Evolutionary conservation across 208 protist genomes (phyloP).

Genomic region (Trypanosoma lewisi): DNA sequence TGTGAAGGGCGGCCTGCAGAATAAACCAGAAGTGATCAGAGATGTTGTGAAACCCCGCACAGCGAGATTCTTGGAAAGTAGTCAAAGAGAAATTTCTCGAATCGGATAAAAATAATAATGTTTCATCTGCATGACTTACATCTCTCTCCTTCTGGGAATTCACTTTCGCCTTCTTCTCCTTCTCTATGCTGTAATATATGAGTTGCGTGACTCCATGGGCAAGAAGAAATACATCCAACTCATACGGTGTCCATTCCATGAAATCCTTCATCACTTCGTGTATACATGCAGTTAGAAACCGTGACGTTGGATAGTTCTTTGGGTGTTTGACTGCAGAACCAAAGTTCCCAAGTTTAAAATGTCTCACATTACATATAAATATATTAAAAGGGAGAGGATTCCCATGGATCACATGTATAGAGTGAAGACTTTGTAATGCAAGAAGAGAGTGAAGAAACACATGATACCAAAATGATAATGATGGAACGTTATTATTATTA

Average conservation of each 20-base stretch:
- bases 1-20: constrained; percentile 7
- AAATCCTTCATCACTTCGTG: background rate
- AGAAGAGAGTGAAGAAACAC: constrained; percentile 38
- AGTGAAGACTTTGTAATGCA: constrained; percentile 50
- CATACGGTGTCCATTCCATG: constrained; percentile 21
- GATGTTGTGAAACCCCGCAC: constrained; percentile 10
- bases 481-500: constrained; percentile 11
- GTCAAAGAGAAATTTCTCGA: background rate
- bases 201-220: constrained; percentile 24
- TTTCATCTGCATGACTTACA: background rate
- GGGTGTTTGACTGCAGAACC: constrained; percentile 34
- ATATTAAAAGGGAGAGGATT: constrained; percentile 47
- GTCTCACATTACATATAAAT: constrained; percentile 27
- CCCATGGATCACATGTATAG: constrained; percentile 46
- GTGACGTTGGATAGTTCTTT: constrained; percentile 28
- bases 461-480: constrained; percentile 27
- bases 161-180: background rate
- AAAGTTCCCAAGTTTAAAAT: constrained; percentile 60
- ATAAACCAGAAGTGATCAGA: constrained; percentile 19
- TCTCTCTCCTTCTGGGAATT: background rate
- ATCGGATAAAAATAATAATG: background rate
- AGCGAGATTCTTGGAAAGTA: constrained; percentile 4
- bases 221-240: constrained; percentile 31
- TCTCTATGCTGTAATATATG: constrained; percentile 1
- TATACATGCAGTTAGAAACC: constrained; percentile 9